phyloP scores from a whole-genome alignment of 192 early-diverging fungal genomes.

The Backusella tuberculispora region DNA sequence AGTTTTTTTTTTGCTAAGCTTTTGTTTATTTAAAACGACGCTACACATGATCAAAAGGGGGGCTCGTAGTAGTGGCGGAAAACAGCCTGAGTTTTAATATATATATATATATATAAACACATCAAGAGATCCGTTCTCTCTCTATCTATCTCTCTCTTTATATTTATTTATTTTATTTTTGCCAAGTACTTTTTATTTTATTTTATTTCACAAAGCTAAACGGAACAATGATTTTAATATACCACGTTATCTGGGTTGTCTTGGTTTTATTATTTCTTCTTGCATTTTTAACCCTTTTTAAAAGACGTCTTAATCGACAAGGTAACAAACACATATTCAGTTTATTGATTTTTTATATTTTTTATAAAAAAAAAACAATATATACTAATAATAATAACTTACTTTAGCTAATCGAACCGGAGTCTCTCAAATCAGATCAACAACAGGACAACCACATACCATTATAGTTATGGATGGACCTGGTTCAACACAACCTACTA shows the following conservation, averaged over 20 bases:
- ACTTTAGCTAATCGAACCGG: background rate
- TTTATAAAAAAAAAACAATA: background rate
- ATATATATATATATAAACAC: too few relatives aligned
- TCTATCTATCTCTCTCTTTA: too few relatives aligned
- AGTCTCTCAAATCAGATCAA: constrained; percentile 6
- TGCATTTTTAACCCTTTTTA: background rate
- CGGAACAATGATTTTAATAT: background rate
- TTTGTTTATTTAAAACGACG: too few relatives aligned
- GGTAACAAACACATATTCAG: background rate
- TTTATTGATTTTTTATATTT: background rate
- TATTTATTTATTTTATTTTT: background rate
- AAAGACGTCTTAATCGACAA: background rate
- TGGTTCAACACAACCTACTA: background rate
- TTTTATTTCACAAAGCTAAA: background rate
- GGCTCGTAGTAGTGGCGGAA: too few relatives aligned
- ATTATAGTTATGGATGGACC: background rate
- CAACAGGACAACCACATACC: background rate
- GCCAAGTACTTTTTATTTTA: constrained; percentile 4
- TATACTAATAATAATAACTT: background rate
- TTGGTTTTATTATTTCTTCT: background rate
- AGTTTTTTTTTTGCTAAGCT: too few relatives aligned
- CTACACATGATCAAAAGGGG: too few relatives aligned
- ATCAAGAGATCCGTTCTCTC: too few relatives aligned
- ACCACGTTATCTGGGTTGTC: background rate
- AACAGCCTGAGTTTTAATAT: too few relatives aligned